Conservation (phyloP, 257 asterid genomes). For the Solanum medicagineum region DNA sequence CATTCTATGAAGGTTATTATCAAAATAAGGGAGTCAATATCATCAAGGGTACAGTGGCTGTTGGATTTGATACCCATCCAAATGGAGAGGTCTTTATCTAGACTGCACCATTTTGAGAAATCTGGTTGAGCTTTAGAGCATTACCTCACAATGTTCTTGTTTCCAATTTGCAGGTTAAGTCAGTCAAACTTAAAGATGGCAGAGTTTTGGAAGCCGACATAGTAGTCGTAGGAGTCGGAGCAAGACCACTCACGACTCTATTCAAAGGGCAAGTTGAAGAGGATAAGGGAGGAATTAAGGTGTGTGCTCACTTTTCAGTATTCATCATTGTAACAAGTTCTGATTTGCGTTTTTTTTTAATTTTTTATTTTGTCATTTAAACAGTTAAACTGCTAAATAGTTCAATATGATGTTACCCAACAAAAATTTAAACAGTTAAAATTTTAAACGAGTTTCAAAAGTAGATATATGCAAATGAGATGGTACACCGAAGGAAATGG, state of each 20-base stretch:
- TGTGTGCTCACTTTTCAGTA: conserved; percentile 7
- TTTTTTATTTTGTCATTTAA: background rate
- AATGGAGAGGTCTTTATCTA: conserved; percentile 53
- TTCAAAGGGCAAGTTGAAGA: conserved; percentile 88
- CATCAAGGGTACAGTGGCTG: conserved; percentile 94
- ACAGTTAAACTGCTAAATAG: background rate
- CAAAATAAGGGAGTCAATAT: conserved; percentile 68
- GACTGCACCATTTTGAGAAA: background rate
- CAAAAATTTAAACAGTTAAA: background rate
- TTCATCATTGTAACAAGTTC: background rate
- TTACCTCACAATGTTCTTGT: background rate
- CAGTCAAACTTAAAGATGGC: conserved; percentile 85
- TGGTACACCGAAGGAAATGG: background rate
- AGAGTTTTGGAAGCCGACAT: conserved; percentile 87
- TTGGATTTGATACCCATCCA: conserved; percentile 61
- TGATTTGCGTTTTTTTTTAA: background rate
- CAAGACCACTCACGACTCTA: conserved; percentile 51
- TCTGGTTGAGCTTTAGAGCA: background rate
- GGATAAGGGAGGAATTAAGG: conserved; percentile 96
- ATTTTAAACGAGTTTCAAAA: background rate
- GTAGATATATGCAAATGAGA: background rate
- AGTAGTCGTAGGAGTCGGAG: conserved; percentile 96
- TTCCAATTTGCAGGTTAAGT: conserved; percentile 48
- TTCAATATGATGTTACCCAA: background rate
- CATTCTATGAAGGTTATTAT: conserved; percentile 82